A percentile compares a stretch with the other conserved stretches of the same genome.
Evolutionary conservation across 176 grass and related monocot genomes (phyloP).

Genomic region (Eremochloa ophiuroides): DNA sequence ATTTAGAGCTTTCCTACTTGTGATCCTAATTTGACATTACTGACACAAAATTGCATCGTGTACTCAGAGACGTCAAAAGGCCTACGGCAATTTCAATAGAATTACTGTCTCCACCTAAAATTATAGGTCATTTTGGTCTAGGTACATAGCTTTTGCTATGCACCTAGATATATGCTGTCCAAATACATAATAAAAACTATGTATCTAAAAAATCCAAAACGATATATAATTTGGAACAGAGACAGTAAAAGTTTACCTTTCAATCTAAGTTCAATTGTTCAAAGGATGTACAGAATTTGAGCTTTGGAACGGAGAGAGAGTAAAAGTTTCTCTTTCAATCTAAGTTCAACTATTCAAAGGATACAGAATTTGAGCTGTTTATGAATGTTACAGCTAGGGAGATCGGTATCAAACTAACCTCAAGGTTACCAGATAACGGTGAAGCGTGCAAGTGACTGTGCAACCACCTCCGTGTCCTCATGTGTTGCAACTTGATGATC

Average conservation of each 20-base stretch:
- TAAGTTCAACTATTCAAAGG: background rate
- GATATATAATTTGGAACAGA: background rate
- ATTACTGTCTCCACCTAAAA: background rate
- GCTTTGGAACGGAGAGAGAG: too few species aligned
- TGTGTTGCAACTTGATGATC: constrained; percentile 66
- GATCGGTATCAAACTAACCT: constrained; percentile 44
- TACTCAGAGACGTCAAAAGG: background rate
- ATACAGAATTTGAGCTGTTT: background rate
- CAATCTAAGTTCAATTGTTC: too few species aligned
- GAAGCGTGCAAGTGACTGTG: constrained; percentile 77
- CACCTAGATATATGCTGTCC: background rate
- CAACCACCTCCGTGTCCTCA: constrained; percentile 66
- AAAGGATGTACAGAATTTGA: background rate
- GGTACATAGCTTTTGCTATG: background rate
- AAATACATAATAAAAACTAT: background rate
- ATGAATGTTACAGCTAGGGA: background rate
- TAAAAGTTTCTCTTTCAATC: too few species aligned
- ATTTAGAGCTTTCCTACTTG: background rate
- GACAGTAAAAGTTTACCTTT: background rate
- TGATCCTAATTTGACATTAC: background rate
- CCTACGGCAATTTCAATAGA: background rate
- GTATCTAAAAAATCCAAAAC: background rate
- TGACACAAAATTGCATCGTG: background rate
- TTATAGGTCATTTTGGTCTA: background rate
- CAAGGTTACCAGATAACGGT: constrained; percentile 74